Evolutionary conservation across 495 filamentous ascomycete species (phyloP).

Genomic region (Bacidia rubella): DNA sequence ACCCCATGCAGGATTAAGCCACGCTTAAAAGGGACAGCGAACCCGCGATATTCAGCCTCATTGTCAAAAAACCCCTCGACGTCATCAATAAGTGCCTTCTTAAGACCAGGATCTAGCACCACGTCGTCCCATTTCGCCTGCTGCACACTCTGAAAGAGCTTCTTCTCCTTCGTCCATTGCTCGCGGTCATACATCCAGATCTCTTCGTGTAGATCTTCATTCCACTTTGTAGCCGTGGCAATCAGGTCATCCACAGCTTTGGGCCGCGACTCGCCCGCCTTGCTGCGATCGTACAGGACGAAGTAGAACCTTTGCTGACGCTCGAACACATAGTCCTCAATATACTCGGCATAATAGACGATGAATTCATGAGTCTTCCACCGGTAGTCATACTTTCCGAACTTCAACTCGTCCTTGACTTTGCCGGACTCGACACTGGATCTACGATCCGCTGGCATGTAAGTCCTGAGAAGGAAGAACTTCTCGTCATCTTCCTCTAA

Average conservation of each 20-base stretch:
- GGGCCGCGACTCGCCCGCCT: neutral
- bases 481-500: slow-evolving; percentile 26
- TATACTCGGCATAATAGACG: slow-evolving; percentile 19
- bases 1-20: slow-evolving; percentile 15
- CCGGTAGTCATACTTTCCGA: slow-evolving; percentile 26
- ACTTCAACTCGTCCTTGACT: slow-evolving; percentile 24
- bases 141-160: slow-evolving; percentile 28
- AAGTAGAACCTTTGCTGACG: slow-evolving; percentile 14
- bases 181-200: slow-evolving; percentile 29
- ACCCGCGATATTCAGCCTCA: slow-evolving; percentile 28
- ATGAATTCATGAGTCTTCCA: slow-evolving; percentile 29
- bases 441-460: slow-evolving; percentile 7
- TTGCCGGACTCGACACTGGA: slow-evolving; percentile 9
- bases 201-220: slow-evolving; percentile 21
- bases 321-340: slow-evolving; percentile 10
- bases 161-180: slow-evolving; percentile 24
- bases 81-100: slow-evolving; percentile 27
- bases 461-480: slow-evolving; percentile 13
- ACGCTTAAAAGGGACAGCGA: slow-evolving; percentile 31
- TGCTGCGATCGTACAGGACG: slow-evolving; percentile 3
- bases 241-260: slow-evolving; percentile 26
- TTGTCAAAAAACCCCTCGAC: slow-evolving; percentile 32
- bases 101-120: slow-evolving; percentile 32
- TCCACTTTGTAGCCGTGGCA: slow-evolving; percentile 26
- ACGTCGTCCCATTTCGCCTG: slow-evolving; percentile 33